These are phyloP conservation scores for Bruguiera parviflora DNA, from an alignment of 345 rosid genomes.

Conservation along the genomic window DNA sequence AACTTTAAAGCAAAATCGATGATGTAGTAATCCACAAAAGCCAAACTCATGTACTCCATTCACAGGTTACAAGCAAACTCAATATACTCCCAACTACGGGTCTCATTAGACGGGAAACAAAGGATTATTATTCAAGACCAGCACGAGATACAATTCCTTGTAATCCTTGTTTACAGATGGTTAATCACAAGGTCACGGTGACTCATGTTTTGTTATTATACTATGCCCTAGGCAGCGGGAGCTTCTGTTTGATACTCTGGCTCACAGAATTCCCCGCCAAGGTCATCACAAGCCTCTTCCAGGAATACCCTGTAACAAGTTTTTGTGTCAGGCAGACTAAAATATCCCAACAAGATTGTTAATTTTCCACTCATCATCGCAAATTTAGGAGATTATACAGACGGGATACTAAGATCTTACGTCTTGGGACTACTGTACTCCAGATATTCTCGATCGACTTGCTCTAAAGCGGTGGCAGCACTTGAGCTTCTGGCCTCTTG, in stretches of 20 bases:
- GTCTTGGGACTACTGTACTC: constrained; percentile 65
- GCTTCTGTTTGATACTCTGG: constrained; percentile 51
- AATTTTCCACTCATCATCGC: background rate
- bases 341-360: background rate
- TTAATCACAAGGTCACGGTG: background rate
- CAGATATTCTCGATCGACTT: constrained; percentile 60
- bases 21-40: too few relatives aligned
- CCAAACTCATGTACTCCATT: too few relatives aligned
- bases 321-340: background rate
- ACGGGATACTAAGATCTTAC: constrained; percentile 33
- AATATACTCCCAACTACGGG: background rate
- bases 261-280: constrained; percentile 89
- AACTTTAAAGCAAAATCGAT: too few relatives aligned
- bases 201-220: background rate
- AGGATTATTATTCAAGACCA: constrained; percentile 6
- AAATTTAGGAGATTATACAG: background rate
- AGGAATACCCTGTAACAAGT: constrained; percentile 52
- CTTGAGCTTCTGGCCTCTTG: constrained; percentile 29
- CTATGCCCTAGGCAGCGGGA: background rate
- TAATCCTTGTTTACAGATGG: constrained; percentile 2
- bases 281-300: constrained; percentile 89
- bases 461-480: constrained; percentile 37
- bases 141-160: background rate
- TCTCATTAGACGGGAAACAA: background rate
- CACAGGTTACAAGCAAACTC: background rate